Conservation (phyloP, 108 stramenopile species). For the Skeletonema grethae region DNA sequence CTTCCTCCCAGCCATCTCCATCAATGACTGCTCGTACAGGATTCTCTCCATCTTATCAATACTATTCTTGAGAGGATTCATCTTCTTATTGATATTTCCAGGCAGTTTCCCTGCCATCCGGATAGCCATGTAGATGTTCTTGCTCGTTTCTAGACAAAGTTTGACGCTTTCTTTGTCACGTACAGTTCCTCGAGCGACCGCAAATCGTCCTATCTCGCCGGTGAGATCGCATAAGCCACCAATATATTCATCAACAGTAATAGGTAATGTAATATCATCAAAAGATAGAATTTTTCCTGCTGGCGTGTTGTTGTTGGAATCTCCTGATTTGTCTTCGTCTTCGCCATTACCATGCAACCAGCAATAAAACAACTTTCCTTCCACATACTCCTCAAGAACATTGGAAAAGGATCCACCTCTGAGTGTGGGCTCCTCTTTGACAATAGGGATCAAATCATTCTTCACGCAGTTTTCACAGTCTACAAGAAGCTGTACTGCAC, state of each 20-base stretch:
- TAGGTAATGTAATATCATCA: conserved; percentile 53
- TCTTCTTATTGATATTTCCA: conserved; percentile 61
- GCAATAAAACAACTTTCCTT: conserved; percentile 88
- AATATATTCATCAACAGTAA: conserved; percentile 85
- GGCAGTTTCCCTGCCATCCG: conserved; percentile 58
- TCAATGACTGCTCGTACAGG: conserved; percentile 84
- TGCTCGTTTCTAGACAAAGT: conserved; percentile 68
- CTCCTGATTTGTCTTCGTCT: conserved; percentile 9
- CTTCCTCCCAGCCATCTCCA: conserved; percentile 63
- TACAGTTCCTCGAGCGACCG: conserved; percentile 84
- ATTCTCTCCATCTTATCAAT: conserved; percentile 84
- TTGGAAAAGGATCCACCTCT: conserved; percentile 71
- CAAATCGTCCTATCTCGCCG: conserved; percentile 94
- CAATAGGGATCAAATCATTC: conserved; percentile 70
- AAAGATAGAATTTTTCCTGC: conserved; percentile 51
- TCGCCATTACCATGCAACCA: conserved; percentile 68
- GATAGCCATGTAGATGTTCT: conserved; percentile 52
- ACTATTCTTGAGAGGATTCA: conserved; percentile 53
- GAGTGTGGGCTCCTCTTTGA: conserved; percentile 81
- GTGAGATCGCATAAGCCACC: conserved; percentile 96
- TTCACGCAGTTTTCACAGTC: conserved; percentile 70
- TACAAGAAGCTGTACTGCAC: conserved; percentile 57
- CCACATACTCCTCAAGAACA: conserved; percentile 92
- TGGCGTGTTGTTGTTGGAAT: conserved; percentile 21
- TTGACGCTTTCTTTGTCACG: conserved; percentile 77